Base-by-base conservation (phyloP, 352 stramenopile genomes). In the Globisporangium spiculum region DNA sequence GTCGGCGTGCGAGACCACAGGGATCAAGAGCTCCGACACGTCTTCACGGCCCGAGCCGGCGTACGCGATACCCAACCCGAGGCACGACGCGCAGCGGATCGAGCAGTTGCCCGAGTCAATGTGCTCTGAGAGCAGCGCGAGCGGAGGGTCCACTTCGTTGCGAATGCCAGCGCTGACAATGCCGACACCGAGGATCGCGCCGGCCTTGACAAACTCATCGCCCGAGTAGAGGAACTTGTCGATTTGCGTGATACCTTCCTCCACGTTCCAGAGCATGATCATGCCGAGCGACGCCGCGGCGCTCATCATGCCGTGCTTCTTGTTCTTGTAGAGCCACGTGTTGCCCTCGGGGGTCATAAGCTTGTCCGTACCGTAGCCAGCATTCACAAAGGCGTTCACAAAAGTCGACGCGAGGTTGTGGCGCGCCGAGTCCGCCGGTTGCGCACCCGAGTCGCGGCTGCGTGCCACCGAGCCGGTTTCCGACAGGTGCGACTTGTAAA, bases 251-350 rank as follows among this genome's bases (percentile, higher is more conserved):
- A 99, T 92, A 26, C 98, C 97, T 82, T 99, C 98, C 78, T 99
- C 98, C 4, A 99, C 96, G 79, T 99, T 99, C 98, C 98, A 99
- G 3, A 99, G 83, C 76, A 99, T 94, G 61, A 99, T 98, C 69
- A 98, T 93, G 61, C 98, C 98, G 34, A 99, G 82, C 46, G 97
- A 99, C 16, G 98, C 98, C 1, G 98, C 96, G 0, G 98, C 98
- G 63, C 93, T 98, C 83, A 99, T 97, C 97, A 99, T 99, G 61
- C 97, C 98, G 71, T 99, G 97, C 79, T 99, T 98, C 79, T 99
- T 99, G 89, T 99, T 99, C 81, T 99, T 99, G 86, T 99, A 99
- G 32, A 99, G 75, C 98, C 98, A 99, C 60, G 96, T 96, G 75
- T 97, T 99, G 62, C 84, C 90, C 44, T 99, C 93, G 0, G 91